Evolutionary conservation across 1,284 basidiomycete genomes (phyloP).

Genomic region (Malassezia pachydermatis): DNA sequence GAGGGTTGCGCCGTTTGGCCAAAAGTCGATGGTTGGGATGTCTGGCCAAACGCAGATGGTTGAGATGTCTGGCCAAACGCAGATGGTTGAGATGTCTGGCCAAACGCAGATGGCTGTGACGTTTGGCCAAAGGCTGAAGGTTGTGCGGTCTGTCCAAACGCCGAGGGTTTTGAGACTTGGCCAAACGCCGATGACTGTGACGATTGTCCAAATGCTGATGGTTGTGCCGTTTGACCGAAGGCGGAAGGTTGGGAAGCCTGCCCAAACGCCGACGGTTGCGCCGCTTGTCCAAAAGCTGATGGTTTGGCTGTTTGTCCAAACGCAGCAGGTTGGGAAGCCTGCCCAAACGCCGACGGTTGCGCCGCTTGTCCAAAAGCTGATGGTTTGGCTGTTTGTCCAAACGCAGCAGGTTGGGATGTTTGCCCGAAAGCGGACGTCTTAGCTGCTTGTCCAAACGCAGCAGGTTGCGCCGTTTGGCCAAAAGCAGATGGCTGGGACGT

Average conservation of each 20-base stretch:
- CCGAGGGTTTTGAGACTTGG: no score
- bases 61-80: background rate
- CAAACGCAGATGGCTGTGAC: background rate
- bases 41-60: background rate
- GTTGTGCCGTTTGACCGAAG: no score
- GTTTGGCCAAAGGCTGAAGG: background rate
- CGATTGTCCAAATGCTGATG: no score
- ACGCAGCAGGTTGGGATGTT: background rate
- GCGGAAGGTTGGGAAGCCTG: no score
- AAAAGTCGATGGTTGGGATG: no score
- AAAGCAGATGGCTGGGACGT: background rate
- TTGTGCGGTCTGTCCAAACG: background rate
- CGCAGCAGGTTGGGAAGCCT: background rate
- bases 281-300: no score
- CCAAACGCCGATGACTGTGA: no score
- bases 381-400: background rate
- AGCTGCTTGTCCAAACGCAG: background rate
- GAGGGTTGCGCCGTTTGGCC: no score
- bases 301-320: background rate
- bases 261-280: no score
- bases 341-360: slow-evolving; percentile 6
- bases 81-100: background rate
- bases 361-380: slow-evolving; percentile 6
- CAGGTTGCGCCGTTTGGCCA: background rate
- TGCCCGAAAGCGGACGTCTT: background rate